phyloP scores from a whole-genome alignment of 176 grass and related monocot genomes.

The Triticum turgidum region DNA sequence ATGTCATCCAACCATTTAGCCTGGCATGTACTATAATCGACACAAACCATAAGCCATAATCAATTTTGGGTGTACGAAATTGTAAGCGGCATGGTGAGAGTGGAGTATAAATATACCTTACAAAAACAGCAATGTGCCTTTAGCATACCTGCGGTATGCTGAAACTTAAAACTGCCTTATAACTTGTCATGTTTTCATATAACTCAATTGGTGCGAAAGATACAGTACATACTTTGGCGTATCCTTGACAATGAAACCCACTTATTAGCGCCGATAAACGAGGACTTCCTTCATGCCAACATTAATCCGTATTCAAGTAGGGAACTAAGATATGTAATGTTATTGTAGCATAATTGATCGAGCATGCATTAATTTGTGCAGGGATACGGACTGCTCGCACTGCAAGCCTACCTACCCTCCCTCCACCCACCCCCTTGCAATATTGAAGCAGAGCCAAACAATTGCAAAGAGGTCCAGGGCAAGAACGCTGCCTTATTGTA shows the following conservation, averaged over 20 bases:
- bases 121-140: background rate
- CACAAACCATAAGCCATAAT: background rate
- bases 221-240: background rate
- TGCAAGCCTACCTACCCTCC: slow-evolving; percentile 62
- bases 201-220: background rate
- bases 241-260: background rate
- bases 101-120: background rate
- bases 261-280: background rate
- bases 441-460: background rate
- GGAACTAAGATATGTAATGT: background rate
- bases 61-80: background rate
- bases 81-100: background rate
- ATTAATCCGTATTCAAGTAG: background rate
- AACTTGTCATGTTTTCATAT: background rate
- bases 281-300: too few relatives aligned
- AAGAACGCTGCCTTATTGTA: slow-evolving; percentile 38
- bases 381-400: slow-evolving; percentile 58
- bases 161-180: background rate
- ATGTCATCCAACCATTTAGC: background rate
- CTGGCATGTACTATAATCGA: background rate
- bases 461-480: slow-evolving; percentile 48
- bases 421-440: slow-evolving; percentile 58
- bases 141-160: background rate
- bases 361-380: slow-evolving; percentile 17
- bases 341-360: background rate